Evolutionary conservation across 768 basidiomycete species (phyloP).

Genomic region (Tylopilus plumbeoviolaceoides): DNA sequence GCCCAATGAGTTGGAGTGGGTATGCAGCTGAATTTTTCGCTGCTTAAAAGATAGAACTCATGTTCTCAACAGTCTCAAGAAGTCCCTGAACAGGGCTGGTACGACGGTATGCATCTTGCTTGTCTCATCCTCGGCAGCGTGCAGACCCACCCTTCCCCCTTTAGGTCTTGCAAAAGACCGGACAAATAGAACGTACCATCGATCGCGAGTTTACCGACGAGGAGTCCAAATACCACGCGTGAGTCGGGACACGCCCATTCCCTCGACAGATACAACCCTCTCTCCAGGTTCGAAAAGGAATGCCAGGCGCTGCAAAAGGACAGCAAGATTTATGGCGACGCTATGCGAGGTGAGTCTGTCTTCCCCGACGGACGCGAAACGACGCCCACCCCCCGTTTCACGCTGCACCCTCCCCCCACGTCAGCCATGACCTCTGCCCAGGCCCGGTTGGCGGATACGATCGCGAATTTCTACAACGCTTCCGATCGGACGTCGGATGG

Average conservation of each 20-base stretch:
- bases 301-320: constrained; percentile 91
- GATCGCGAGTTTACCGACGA: constrained; percentile 93
- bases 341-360: constrained; percentile 73
- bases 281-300: constrained; percentile 92
- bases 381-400: neutral
- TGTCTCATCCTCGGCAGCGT: neutral
- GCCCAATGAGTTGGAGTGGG: constrained; percentile 57
- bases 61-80: constrained; percentile 68
- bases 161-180: constrained; percentile 95
- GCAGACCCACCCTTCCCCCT: constrained; percentile 6
- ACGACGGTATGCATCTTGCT: constrained; percentile 62
- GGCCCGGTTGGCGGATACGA: constrained; percentile 85
- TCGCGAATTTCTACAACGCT: constrained; percentile 88
- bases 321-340: constrained; percentile 90
- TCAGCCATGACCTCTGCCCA: constrained; percentile 94
- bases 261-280: neutral
- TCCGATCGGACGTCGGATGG: constrained; percentile 83
- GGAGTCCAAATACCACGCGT: constrained; percentile 88
- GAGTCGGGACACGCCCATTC: constrained; percentile 26
- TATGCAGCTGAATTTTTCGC: constrained; percentile 16
- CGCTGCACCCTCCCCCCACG: neutral
- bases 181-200: constrained; percentile 93
- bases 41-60: neutral
- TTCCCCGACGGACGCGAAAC: neutral
- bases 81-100: constrained; percentile 86